Evolutionary conservation across 2,329 filamentous ascomycete species (phyloP), one percentile per base, ranked within the genome.

Genomic region (Colletotrichum tanaceti): DNA sequence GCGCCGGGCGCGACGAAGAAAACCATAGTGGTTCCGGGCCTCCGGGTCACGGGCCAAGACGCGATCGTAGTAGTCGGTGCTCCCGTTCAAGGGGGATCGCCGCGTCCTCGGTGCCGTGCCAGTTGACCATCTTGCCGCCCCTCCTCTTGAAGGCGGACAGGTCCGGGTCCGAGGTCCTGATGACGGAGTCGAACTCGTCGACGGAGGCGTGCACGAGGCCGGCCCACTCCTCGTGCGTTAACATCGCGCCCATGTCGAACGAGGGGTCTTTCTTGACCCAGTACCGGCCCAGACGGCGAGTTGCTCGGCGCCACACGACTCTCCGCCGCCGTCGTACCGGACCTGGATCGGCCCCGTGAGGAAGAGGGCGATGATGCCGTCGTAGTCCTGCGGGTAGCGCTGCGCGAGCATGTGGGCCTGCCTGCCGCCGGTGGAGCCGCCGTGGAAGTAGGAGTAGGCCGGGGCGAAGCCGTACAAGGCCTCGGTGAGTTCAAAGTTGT

Each of bases 351-450:
- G 41, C 18, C 41, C 41, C 16, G 41, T 43, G 41, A 43, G 78
- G n/a, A 75, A 73, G 3, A 84, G 83, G 2, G 85, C 86, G 1
- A 89, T 75, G 24, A 88, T 81, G 22, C 87, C 87, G 59, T 90
- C 86, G 59, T 88, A 89, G 68, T 89, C 86, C 0, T 83, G 78
- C 0, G 88, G 86, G 68, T 83, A 88, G 16, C 77, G 73, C 71
- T 89, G 82, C 0, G 85, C 82, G 7, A 83, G 82, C 61, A 85
- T 85, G 41, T 87, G 77, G 4, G 86, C 88, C 77, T 90, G 86
- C 0, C 87, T 80, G 0, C 88, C 87, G 7, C 89, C 88, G 0
- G 86, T 84, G 0, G 86, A 89, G 73, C 88, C 90, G 9, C 88
- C 88, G 2, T 84, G 73, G 69, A 84, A 89, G 75, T 89, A 90